phyloP scores from a whole-genome alignment of 176 grass and related monocot species.

The Eleusine coracana region DNA sequence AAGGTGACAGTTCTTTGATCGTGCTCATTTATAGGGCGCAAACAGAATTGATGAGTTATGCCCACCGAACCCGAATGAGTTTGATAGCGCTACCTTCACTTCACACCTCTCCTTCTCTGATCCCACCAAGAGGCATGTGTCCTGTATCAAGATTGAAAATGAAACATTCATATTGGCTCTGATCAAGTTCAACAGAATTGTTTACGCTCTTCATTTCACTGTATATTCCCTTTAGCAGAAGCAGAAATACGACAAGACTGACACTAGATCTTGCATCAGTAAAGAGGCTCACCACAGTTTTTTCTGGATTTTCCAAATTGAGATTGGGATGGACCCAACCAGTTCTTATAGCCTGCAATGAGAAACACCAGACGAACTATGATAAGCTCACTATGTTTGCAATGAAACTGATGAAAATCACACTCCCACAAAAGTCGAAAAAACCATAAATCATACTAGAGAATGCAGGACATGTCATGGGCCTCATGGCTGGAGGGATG shows the following conservation, averaged over 20 bases:
- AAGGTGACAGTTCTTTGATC: constrained; percentile 24
- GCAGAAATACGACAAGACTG: background rate
- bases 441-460: background rate
- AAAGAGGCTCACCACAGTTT: constrained; percentile 74
- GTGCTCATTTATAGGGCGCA: constrained; percentile 64
- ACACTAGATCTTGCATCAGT: background rate
- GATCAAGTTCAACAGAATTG: background rate
- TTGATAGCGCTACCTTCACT: constrained; percentile 88
- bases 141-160: constrained; percentile 52
- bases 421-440: constrained; percentile 2
- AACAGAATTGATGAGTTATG: constrained; percentile 98
- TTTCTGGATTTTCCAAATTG: constrained; percentile 92
- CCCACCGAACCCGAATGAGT: constrained; percentile 97
- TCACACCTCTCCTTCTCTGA: constrained; percentile 84
- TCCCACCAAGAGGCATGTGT: constrained; percentile 66
- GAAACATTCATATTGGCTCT: constrained; percentile 16
- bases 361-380: constrained; percentile 19
- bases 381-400: background rate
- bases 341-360: constrained; percentile 95
- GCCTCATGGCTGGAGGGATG: background rate
- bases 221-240: constrained; percentile 6
- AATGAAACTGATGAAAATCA: background rate
- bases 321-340: constrained; percentile 98
- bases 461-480: background rate
- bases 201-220: background rate